A percentile compares a stretch with the other conserved stretches of the same genome.
These are phyloP conservation scores for Pleurozium schreberi DNA, from an alignment of 225 moss, liverwort and hornwort species.

Conservation along the genomic window DNA sequence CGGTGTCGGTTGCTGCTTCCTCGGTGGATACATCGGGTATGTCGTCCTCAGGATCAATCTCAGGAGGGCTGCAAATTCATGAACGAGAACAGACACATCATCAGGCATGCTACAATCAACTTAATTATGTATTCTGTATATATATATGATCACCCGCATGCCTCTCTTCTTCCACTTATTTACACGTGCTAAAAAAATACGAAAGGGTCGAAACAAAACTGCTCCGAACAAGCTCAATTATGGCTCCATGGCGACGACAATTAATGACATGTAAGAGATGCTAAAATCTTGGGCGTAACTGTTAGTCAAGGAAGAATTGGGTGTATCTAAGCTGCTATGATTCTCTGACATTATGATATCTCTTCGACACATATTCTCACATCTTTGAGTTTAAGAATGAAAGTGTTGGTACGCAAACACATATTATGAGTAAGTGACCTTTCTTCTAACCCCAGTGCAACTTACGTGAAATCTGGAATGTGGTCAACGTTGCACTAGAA, in stretches of 20 bases:
- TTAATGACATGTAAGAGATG: neutral
- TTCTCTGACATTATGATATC: too few species aligned
- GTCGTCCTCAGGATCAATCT: neutral
- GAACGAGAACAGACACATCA: neutral
- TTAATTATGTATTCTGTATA: neutral
- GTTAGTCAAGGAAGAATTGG: too few species aligned
- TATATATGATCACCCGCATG: neutral
- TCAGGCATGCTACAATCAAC: neutral
- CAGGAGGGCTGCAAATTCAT: neutral
- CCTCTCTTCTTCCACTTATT: neutral
- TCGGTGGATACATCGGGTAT: neutral
- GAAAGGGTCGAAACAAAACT: neutral
- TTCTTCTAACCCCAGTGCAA: too few species aligned
- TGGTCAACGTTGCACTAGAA: neutral
- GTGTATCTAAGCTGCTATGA: too few species aligned
- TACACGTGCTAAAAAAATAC: neutral
- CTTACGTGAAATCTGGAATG: neutral
- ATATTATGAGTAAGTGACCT: too few species aligned
- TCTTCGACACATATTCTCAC: too few species aligned
- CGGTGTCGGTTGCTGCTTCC: neutral
- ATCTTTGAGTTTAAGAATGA: too few species aligned
- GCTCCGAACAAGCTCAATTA: neutral
- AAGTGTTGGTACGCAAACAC: too few species aligned
- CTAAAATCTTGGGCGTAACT: neutral
- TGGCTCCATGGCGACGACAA: neutral